Evolutionary conservation across 257 asterid genomes (phyloP), one percentile per base, ranked within the genome.

Genomic region (Verbascum thapsus): DNA sequence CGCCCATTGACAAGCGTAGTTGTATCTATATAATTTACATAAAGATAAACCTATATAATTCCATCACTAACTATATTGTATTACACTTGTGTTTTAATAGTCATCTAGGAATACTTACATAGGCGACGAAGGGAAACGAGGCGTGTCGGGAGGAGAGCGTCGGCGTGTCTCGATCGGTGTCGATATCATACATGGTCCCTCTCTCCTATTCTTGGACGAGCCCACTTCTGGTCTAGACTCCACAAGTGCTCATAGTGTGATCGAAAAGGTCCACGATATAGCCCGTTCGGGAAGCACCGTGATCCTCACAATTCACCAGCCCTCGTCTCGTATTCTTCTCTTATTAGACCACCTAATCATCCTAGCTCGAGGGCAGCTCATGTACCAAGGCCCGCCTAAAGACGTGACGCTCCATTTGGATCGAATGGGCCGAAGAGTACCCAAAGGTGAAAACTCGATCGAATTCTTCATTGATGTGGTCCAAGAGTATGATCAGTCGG

Each of bases 171-270:
- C 97, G 8, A 90, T 90, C 7, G 96, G 96, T 13, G 88, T 81
- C 1, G 96, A 90, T 77, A 87, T 90, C 63, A 90, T 90, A 58
- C 97, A 90, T 43, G 96, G 91, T 15, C 97, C 97, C 0, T 75
- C 90, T 2, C 82, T 87, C 19, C 68, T 87, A 3, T 90, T 90
- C 78, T 58, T 87, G 53, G 97, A 90, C 66, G 97, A 90, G 69
- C 97, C 96, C 0, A 90, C 97, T 19, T 87, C 96, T 0, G 97
- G 97, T 0, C 77, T 90, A 3, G 97, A 90, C 74, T 90, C 97
- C 44, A 90, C 96, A n/a, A 90, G 96, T 39, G 95, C 97, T 0
- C 78, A 83, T 62, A 87, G 88, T 26, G 96, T 90, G 47, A 85
- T 90, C 34, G 95, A 90, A 70, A 87, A 83, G 74, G 89, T 90